Conservation (phyloP, 768 basidiomycete species). For the Kwoniella shandongensis region DNA sequence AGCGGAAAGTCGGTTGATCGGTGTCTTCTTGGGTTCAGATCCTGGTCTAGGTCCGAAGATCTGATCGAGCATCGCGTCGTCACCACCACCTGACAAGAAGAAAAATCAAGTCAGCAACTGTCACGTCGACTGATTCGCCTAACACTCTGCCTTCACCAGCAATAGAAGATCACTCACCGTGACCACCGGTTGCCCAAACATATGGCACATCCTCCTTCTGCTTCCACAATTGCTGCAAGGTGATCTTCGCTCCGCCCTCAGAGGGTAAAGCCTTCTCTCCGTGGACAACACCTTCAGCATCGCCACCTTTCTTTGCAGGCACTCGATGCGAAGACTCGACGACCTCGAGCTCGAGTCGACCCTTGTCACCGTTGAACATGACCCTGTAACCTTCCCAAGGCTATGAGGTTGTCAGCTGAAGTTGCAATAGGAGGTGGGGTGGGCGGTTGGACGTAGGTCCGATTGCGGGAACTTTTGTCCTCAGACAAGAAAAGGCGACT, state of each 20-base stretch:
- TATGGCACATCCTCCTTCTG: constrained; percentile 57
- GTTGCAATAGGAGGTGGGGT: constrained; percentile 55
- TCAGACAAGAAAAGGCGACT: constrained; percentile 3
- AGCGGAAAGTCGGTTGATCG: constrained; percentile 58
- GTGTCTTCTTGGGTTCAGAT: constrained; percentile 54
- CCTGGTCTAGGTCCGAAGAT: constrained; percentile 60
- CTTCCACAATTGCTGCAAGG: constrained; percentile 58
- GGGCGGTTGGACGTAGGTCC: too few species aligned
- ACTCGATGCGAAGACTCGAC: constrained; percentile 55
- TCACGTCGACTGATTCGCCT: neutral
- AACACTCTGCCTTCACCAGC: neutral
- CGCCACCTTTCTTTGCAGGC: constrained; percentile 28
- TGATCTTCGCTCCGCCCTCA: constrained; percentile 57
- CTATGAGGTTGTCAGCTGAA: constrained; percentile 20
- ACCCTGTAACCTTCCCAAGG: constrained; percentile 57
- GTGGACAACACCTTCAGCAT: constrained; percentile 46
- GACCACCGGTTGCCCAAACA: constrained; percentile 56
- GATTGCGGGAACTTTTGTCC: constrained; percentile 46
- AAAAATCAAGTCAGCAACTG: neutral
- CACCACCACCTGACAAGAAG: constrained; percentile 54
- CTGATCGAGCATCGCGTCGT: constrained; percentile 58
- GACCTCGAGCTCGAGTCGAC: constrained; percentile 60
- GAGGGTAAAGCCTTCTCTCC: constrained; percentile 54
- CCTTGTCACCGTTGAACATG: constrained; percentile 61
- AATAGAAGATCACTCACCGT: constrained; percentile 50